Conservation (phyloP, 257 asterid genomes). For the Nicotiana noctiflora region DNA sequence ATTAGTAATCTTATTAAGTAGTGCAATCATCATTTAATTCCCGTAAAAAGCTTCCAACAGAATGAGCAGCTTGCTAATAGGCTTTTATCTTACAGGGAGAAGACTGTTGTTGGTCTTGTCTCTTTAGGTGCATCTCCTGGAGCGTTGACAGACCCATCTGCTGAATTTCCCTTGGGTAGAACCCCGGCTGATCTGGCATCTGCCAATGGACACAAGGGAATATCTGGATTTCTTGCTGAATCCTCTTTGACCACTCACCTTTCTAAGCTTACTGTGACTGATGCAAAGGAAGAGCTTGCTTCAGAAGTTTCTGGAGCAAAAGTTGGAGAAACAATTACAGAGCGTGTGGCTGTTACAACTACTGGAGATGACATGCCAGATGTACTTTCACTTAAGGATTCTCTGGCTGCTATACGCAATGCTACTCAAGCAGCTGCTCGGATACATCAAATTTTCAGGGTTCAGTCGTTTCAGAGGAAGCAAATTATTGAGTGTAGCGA, state of each 20-base stretch:
- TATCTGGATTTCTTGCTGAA: slow-evolving; percentile 92
- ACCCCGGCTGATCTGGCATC: slow-evolving; percentile 94
- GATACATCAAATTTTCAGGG: slow-evolving; percentile 74
- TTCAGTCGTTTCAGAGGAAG: slow-evolving; percentile 87
- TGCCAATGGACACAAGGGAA: slow-evolving; percentile 85
- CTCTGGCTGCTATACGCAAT: slow-evolving; percentile 86
- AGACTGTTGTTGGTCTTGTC: slow-evolving; percentile 73
- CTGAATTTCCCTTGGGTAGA: slow-evolving; percentile 58
- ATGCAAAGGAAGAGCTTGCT: slow-evolving; percentile 34
- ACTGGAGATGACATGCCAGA: slow-evolving; percentile 67
- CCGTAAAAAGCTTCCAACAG: neutral
- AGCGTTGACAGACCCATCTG: slow-evolving; percentile 70
- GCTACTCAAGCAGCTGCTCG: slow-evolving; percentile 96
- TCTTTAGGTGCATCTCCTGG: slow-evolving; percentile 88
- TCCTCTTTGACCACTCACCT: slow-evolving; percentile 67
- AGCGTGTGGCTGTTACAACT: slow-evolving; percentile 61
- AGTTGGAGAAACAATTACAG: slow-evolving; percentile 56
- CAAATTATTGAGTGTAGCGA: slow-evolving; percentile 39
- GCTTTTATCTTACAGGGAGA: slow-evolving; percentile 57
- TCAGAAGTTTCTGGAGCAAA: slow-evolving; percentile 33
- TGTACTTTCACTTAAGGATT: slow-evolving; percentile 71
- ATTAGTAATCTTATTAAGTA: neutral
- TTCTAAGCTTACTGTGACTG: slow-evolving; percentile 48
- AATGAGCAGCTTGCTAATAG: neutral
- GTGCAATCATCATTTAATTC: neutral